These are phyloP conservation scores for Dalbergia cultrata DNA, from an alignment of 306 rosid genomes.

Conservation along the genomic window DNA sequence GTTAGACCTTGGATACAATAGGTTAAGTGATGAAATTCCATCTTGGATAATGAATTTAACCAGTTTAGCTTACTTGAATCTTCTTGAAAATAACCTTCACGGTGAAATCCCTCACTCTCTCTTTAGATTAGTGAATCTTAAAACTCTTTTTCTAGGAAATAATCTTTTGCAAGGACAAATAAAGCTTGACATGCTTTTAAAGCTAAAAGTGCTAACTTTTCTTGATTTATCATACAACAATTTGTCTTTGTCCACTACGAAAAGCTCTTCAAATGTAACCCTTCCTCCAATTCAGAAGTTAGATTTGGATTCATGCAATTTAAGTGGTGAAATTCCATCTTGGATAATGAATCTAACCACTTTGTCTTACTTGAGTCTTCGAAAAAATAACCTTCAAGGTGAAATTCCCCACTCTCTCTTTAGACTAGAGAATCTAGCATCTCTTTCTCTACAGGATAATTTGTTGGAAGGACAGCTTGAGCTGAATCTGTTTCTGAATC, in stretches of 20 bases:
- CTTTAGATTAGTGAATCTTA: not conserved
- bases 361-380: not conserved
- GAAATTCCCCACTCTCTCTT: slow-evolving; percentile 31
- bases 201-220: not conserved
- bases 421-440: not conserved
- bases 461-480: slow-evolving; percentile 32
- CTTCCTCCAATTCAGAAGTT: not conserved
- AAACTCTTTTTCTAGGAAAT: not conserved
- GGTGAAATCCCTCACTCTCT: not conserved
- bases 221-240: not conserved
- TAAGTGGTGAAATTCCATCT: slow-evolving; percentile 38
- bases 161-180: not conserved
- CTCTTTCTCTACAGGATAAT: accelerated
- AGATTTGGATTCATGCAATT: not conserved
- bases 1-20: not conserved
- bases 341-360: slow-evolving; percentile 37
- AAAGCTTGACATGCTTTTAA: not conserved
- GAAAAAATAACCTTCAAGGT: slow-evolving; percentile 6
- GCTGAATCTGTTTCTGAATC: slow-evolving; percentile 1
- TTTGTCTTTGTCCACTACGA: not conserved
- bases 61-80: not conserved
- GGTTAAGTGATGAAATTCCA: slow-evolving; percentile 40
- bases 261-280: not conserved
- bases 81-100: not conserved
- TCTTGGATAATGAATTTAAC: slow-evolving; percentile 38